Conservation (phyloP, 1,284 basidiomycete species). For the Sanghuangporus weigelae region DNA sequence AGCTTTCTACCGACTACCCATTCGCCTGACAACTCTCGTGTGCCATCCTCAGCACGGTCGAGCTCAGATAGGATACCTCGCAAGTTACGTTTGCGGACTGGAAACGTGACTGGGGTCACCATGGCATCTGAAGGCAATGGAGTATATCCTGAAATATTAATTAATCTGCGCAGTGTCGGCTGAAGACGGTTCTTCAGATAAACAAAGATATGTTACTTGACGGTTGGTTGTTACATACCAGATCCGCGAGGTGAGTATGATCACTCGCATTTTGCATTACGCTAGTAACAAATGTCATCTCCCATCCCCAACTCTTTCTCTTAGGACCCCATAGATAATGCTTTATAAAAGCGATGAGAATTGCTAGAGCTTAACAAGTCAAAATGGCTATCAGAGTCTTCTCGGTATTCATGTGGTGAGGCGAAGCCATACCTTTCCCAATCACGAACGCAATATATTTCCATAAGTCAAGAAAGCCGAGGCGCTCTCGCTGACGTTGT, state of each 20-base stretch:
- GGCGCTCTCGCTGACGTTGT: constrained; percentile 43
- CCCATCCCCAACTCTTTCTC: constrained; percentile 83
- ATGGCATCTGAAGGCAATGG: constrained; percentile 92
- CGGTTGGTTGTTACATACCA: constrained; percentile 43
- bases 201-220: background rate
- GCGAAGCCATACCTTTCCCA: constrained; percentile 51
- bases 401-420: background rate
- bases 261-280: constrained; percentile 83
- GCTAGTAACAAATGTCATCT: constrained; percentile 80
- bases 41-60: constrained; percentile 70
- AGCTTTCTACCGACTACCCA: constrained; percentile 93
- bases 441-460: constrained; percentile 60
- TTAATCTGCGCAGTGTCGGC: constrained; percentile 72
- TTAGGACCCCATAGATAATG: constrained; percentile 79
- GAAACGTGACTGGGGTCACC: constrained; percentile 93
- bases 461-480: constrained; percentile 64
- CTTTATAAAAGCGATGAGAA: constrained; percentile 62
- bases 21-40: constrained; percentile 85
- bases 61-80: constrained; percentile 74
- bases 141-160: constrained; percentile 77
- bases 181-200: constrained; percentile 25
- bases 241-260: constrained; percentile 83
- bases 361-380: constrained; percentile 52
- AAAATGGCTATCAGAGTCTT: background rate
- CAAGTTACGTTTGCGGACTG: constrained; percentile 67